Conservation (phyloP, 352 stramenopile genomes). For the Globisporangium recalcitrans region DNA sequence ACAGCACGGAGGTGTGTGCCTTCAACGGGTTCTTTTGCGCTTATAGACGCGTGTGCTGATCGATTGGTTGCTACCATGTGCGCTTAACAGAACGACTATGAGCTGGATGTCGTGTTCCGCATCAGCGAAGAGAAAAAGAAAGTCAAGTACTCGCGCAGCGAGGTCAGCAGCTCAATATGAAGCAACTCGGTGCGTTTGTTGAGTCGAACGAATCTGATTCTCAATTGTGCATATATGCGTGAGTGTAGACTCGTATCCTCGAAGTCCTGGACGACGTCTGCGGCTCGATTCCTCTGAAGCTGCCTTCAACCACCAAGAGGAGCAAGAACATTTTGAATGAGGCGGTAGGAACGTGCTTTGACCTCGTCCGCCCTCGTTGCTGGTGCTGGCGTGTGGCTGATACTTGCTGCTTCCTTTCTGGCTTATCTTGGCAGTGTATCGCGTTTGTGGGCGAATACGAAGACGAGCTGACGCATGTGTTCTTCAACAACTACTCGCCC, state of each 20-base stretch:
- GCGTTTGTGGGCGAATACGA: constrained; percentile 76
- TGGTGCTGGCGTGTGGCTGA: neutral
- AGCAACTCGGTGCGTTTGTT: no score
- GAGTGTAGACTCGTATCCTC: constrained; percentile 61
- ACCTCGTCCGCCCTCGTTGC: neutral
- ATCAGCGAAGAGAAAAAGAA: constrained; percentile 87
- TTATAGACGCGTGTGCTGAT: neutral
- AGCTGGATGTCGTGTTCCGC: constrained; percentile 81
- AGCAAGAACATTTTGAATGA: constrained; percentile 52
- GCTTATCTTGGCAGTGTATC: constrained; percentile 39
- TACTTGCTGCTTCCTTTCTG: neutral
- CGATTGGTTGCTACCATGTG: no score
- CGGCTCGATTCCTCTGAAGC: constrained; percentile 36
- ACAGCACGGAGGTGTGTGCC: constrained; percentile 49
- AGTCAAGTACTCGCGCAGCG: constrained; percentile 77
- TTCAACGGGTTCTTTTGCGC: neutral
- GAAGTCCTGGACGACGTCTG: constrained; percentile 81
- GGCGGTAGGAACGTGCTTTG: constrained; percentile 28
- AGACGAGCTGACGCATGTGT: constrained; percentile 67
- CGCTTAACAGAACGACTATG: constrained; percentile 68
- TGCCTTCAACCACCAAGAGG: constrained; percentile 37
- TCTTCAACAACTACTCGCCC: constrained; percentile 76
- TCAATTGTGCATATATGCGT: constrained; percentile 3
- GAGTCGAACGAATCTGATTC: neutral
- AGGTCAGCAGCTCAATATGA: constrained; percentile 35